Conservation (phyloP, 495 filamentous ascomycete species). For the Penicillium paxilli region DNA sequence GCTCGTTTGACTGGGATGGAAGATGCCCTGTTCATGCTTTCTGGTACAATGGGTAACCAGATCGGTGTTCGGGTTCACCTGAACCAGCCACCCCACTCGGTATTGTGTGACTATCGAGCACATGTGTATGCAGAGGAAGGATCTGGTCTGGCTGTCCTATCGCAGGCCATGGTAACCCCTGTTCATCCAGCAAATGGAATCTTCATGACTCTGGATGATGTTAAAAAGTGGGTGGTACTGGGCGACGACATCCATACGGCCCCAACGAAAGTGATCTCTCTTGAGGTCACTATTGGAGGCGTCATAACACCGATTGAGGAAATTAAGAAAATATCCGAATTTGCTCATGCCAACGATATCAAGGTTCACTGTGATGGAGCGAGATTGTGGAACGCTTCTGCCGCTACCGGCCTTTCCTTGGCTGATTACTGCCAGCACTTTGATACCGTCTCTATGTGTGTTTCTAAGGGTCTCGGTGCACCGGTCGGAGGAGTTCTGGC, state of each 20-base stretch:
- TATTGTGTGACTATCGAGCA: constrained; percentile 65
- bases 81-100: constrained; percentile 66
- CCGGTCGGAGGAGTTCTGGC: constrained; percentile 25
- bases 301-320: constrained; percentile 33
- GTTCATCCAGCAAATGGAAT: constrained; percentile 62
- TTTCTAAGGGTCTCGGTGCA: constrained; percentile 29
- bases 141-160: constrained; percentile 63
- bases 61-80: constrained; percentile 68
- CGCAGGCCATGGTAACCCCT: constrained; percentile 57
- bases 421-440: constrained; percentile 22
- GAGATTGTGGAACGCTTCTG: constrained; percentile 31
- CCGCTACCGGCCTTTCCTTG: constrained; percentile 18
- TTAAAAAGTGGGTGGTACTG: constrained; percentile 48
- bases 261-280: constrained; percentile 33
- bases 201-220: constrained; percentile 69
- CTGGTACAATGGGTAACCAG: constrained; percentile 86
- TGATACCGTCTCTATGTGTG: constrained; percentile 28
- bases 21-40: constrained; percentile 70
- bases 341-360: constrained; percentile 27
- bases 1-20: constrained; percentile 67
- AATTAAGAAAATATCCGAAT: constrained; percentile 28
- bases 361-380: constrained; percentile 37
- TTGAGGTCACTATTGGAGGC: constrained; percentile 36
- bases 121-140: constrained; percentile 74
- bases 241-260: constrained; percentile 35